A percentile compares a stretch with the other conserved stretches of the same genome.
phyloP scores from a whole-genome alignment of 2,329 filamentous ascomycete genomes.

The Fusarium ambrosium region DNA sequence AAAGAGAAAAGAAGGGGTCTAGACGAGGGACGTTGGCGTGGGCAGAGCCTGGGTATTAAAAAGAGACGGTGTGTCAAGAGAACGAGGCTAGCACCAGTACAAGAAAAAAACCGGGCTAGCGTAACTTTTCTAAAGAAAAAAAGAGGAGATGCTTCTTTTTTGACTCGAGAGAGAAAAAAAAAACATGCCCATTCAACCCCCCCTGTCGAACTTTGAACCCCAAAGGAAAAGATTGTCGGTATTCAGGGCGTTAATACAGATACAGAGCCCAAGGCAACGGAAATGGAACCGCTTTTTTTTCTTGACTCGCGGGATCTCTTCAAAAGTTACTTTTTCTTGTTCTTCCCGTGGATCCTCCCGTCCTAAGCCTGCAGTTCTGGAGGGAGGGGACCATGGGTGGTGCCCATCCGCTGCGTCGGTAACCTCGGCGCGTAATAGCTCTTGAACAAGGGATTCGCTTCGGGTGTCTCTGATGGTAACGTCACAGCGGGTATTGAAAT shows the following conservation, averaged over 20 bases:
- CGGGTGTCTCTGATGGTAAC: not conserved
- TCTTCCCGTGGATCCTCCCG: not conserved
- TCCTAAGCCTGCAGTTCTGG: not conserved
- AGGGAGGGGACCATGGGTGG: not conserved
- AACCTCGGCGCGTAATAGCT: not conserved
- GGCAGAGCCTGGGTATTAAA: conserved; percentile 6
- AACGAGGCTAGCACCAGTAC: not conserved
- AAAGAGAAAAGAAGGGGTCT: not conserved
- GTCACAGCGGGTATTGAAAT: not conserved
- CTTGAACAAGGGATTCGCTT: not conserved
- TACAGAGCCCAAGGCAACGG: not conserved
- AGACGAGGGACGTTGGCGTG: not conserved
- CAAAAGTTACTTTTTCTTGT: not conserved
- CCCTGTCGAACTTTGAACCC: not conserved
- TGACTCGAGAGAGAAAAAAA: not conserved
- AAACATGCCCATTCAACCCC: not conserved
- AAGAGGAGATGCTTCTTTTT: conserved; percentile 9
- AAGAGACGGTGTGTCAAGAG: not conserved
- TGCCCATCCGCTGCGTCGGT: not conserved
- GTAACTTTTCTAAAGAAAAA: not conserved
- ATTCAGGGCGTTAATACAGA: not conserved
- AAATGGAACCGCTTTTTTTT: not conserved
- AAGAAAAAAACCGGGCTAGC: not conserved
- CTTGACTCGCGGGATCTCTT: not conserved
- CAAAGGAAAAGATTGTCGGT: conserved; percentile 4